A percentile compares a stretch with the other conserved stretches of the same genome.
Conservation (phyloP, 495 filamentous ascomycete genomes). For the Aspergillus taichungensis region DNA sequence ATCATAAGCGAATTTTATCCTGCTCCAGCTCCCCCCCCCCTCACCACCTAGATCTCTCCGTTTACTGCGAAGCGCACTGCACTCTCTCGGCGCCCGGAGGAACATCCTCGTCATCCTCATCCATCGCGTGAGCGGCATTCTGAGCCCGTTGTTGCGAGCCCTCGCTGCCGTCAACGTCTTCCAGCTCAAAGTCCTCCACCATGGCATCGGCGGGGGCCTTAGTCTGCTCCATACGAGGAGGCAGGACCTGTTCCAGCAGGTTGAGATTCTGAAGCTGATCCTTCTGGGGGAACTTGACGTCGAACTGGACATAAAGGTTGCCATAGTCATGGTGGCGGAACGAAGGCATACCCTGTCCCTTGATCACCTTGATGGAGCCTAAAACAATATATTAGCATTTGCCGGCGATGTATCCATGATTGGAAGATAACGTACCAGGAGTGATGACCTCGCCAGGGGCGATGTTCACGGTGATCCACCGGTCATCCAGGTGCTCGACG, state of each 20-base stretch:
- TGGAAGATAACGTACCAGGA: constrained; percentile 58
- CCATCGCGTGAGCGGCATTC: constrained; percentile 61
- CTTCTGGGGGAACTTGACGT: constrained; percentile 84
- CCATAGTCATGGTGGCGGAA: constrained; percentile 91
- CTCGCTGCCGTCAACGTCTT: constrained; percentile 68
- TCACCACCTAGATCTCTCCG: constrained; percentile 3
- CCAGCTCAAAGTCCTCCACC: constrained; percentile 77
- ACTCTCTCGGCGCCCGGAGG: constrained; percentile 83
- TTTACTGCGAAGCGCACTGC: constrained; percentile 96
- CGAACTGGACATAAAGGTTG: constrained; percentile 96
- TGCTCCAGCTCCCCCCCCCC: constrained; percentile 10
- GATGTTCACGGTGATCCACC: constrained; percentile 89
- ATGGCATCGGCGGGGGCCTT: constrained; percentile 71
- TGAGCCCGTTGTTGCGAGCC: constrained; percentile 61
- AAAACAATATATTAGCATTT: constrained; percentile 12
- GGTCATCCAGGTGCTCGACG: constrained; percentile 94
- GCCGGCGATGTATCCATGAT: background rate
- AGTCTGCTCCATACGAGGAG: constrained; percentile 51
- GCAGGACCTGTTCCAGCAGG: constrained; percentile 71
- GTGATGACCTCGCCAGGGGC: constrained; percentile 87
- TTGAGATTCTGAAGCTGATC: constrained; percentile 44
- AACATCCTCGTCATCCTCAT: constrained; percentile 72
- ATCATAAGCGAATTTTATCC: constrained; percentile 38
- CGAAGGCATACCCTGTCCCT: constrained; percentile 97
- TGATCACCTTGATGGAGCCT: constrained; percentile 91